phyloP scores from a whole-genome alignment of 176 grass and related monocot species.

The Oryza punctata region DNA sequence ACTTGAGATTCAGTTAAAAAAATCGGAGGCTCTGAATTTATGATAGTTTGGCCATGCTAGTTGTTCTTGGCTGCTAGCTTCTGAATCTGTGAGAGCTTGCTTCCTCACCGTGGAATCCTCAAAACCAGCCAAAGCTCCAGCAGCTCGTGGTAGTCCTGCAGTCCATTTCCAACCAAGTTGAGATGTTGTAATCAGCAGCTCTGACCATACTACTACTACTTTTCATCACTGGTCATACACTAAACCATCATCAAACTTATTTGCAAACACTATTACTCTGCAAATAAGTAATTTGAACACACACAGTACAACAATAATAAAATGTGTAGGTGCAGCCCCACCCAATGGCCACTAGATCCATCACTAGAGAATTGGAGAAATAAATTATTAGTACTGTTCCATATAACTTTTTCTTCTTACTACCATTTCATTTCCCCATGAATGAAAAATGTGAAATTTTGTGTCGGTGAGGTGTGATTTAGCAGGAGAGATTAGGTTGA shows the following conservation, averaged over 20 bases:
- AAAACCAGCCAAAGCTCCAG: slow-evolving; percentile 7
- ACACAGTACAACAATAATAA: not conserved
- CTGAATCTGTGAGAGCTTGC: slow-evolving; percentile 12
- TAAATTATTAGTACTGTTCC: not conserved
- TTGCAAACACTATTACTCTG: not conserved
- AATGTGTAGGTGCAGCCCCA: not conserved
- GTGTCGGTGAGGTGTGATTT: not conserved
- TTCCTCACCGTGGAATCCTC: slow-evolving; percentile 25
- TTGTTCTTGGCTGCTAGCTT: slow-evolving; percentile 17
- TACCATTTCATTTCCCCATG: not conserved
- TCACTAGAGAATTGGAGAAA: not conserved
- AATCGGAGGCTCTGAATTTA: not conserved
- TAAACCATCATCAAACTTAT: not conserved
- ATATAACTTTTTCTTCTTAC: not conserved
- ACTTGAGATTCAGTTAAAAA: slow-evolving; percentile 2
- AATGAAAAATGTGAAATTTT: not conserved
- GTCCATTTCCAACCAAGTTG: not conserved
- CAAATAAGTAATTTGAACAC: no score
- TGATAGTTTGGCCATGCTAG: not conserved
- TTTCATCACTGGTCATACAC: not conserved
- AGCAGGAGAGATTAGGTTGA: not conserved
- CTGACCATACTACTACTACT: not conserved
- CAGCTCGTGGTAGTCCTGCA: not conserved
- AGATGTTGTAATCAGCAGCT: not conserved
- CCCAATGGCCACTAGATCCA: not conserved